Conservation (phyloP, 805 yeast genomes). For the Suhomyces sp. region DNA sequence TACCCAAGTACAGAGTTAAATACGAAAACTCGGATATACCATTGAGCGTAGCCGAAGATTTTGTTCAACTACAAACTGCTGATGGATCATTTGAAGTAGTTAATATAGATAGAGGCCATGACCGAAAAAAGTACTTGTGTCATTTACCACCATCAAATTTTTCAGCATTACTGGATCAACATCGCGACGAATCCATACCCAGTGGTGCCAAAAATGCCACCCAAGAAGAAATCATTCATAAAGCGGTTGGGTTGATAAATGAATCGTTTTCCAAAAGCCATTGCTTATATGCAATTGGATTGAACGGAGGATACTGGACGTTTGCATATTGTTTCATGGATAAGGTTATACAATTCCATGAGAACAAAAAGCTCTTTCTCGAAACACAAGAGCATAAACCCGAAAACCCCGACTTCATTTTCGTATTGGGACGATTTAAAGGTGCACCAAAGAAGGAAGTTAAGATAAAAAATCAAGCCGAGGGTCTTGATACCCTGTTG, state of each 20-base stretch:
- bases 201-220: neutral
- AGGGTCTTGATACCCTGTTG: constrained; percentile 12
- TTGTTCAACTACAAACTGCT: constrained; percentile 8
- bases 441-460: constrained; percentile 15
- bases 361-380: constrained; percentile 20
- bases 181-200: neutral
- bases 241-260: constrained; percentile 16
- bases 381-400: constrained; percentile 30
- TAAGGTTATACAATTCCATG: constrained; percentile 49
- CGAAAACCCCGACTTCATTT: constrained; percentile 29
- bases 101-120: constrained; percentile 7
- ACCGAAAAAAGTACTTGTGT: constrained; percentile 18
- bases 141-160: constrained; percentile 14
- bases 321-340: constrained; percentile 50
- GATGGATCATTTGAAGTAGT: constrained; percentile 17
- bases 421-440: constrained; percentile 36
- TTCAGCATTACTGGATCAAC: neutral
- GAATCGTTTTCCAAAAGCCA: constrained; percentile 16
- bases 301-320: constrained; percentile 51
- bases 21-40: constrained; percentile 19
- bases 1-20: constrained; percentile 15
- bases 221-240: constrained; percentile 13
- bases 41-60: constrained; percentile 9
- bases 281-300: constrained; percentile 24
- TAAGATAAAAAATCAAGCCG: constrained; percentile 21